Evolutionary conservation across 2,329 filamentous ascomycete species (phyloP), one percentile per base, ranked within the genome.

Genomic region (Hypoxylon sp.): DNA sequence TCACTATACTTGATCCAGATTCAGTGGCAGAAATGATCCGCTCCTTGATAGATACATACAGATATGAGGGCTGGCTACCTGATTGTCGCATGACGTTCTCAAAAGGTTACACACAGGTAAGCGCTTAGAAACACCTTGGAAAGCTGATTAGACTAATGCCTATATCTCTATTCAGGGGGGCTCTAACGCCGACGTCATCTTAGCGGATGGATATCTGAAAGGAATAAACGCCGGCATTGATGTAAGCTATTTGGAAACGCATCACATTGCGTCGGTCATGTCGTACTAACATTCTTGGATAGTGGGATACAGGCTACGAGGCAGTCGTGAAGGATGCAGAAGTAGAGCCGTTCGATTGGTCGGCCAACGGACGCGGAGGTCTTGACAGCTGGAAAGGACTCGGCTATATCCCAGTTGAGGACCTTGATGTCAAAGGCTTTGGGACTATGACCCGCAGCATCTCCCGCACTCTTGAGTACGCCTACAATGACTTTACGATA

Each of bases 11-110:
- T 0, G 91, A 94, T 71, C 91, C 92, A 0, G 68, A 80, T 0
- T 86, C 88, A 1, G 87, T 92, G 57, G 86, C 89, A 0, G 80
- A 86, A 61, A 92, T 94, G 87, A 83, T 94, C 10, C 85, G 90
- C 22, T 92, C 89, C 61, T 81, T 94, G 33, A 87, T 94, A 17
- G 91, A 93, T 65, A 92, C 87, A 0, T 94, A 93, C 72, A 83
- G 84, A 31, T 85, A 92, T 72, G 84, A 90, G 71, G 92, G 92
- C 0, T 93, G 89, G 81, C 80, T 94, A 4, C 92, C 92, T 0
- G 92, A 94, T 75, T 93, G 91, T 70, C 87, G 91, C 37, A 93
- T 94, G 91, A 89, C 86, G n/a, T 83, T 93, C 1, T 92, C 87
- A 76, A 92, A 91, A 75, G 92, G 92, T 0, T 91, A 86, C 74